Base-by-base conservation (phyloP, 169 alveolate genomes). In the Plasmodium reichenowi region DNA sequence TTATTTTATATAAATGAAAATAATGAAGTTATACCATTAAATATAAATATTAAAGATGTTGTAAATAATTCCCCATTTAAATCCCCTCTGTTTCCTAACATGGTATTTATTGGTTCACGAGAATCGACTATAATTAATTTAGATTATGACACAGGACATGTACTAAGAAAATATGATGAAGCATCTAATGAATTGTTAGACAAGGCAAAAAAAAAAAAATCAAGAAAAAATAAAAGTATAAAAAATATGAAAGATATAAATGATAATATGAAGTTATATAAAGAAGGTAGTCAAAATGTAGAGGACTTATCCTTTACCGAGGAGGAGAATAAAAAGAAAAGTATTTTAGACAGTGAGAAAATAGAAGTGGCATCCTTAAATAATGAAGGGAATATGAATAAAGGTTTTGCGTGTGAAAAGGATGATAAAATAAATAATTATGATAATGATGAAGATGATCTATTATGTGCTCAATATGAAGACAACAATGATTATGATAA, bases 21-120 rank as follows among this genome's bases (percentile, higher is more conserved):
- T 48, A 83, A 83, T 56, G 88, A 90, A 59, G 80, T 89, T 38
- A 88, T 88, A 62, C 80, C 93, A 48, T 73, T 94, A 80, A 93
- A 92, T 26, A 92, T 94, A 38, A 93, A 92, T 60, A 95, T 94
- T 52, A 91, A 92, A 29, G 95, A 94, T 73, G 94, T 94, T 29
- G 96, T 94, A 50, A 94, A 94, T 71, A 93, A 78, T 87, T 93
- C 96, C 15, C 96, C 96, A 22, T 93, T 94, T 70, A 66, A 88
- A 47, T 93, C 96, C 9, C 95, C 95, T 7, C 89, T 94, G 47
- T 93, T 94, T 62, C 94, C 93, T 8, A 93, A 94, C 20, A 94
- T 94, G 20, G 88, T 93, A 32, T 93, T 94, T 66, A 93, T 91
- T 60, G 96, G 96, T 6, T 74, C 94, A 8, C 70, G 96, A 64